Evolutionary conservation across 2,329 filamentous ascomycete genomes (phyloP), one percentile per base, ranked within the genome.

Genomic region (Fusarium acutatum): DNA sequence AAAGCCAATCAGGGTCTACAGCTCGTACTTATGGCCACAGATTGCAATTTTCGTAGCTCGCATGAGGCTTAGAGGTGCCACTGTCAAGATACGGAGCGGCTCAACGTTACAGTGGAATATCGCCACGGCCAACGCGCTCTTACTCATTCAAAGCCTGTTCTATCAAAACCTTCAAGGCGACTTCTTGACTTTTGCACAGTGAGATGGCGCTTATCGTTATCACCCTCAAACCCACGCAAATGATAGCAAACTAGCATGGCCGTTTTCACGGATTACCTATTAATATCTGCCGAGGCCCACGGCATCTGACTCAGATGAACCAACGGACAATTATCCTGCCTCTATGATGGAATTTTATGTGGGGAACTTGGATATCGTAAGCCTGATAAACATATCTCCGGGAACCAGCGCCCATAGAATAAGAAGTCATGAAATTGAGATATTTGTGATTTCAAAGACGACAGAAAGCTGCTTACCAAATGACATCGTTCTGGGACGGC

Each of bases 111-210:
- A 49, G 1, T 9, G 6, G 14, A 20, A 15, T 8, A 2, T 13
- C 24, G 6, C 18, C 11, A 26, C 5, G 6, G n/a, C 17, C 17
- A 52, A 26, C 6, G 18, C 17, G 13, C 2, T 13, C n/a, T 12
- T 20, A 17, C 12, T 6, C 15, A 1, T 24, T 15, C 3, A 15
- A 15, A 7, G 2, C 3, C 10, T 26, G n/a, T 35, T 22, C 3
- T 9, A 15, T 20, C 14, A 7, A 6, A 4, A 22, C 12, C 18
- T 17, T 7, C 5, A 22, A 5, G 11, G 35, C 7, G n/a, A 26
- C n/a, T 35, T 35, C n/a, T 20, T 35, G 17, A 2, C n/a, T 15
- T 2, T 10, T 9, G 6, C 3, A 1, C 11, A 20, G 30, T 24
- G 49, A 52, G 0, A 4, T 37, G 9, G 13, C 14, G 18, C 13